Base-by-base conservation (phyloP, 2,329 filamentous ascomycete genomes). In the Knoxdaviesia proteae region DNA sequence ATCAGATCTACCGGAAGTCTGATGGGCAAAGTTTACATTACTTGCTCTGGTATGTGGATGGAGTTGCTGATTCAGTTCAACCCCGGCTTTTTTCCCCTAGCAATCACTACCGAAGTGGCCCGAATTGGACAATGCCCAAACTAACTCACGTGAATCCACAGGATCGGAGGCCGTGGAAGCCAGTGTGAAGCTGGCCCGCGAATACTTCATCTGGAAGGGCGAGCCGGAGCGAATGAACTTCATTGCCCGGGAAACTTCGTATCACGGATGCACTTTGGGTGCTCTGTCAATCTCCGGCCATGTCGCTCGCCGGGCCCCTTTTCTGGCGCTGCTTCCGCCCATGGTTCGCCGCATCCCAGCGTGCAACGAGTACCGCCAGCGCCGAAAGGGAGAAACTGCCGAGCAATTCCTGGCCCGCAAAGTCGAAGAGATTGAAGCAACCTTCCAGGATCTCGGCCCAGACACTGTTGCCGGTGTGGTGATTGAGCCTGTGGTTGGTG, bases 401-500 rank as follows among this genome's bases (percentile, higher is more conserved):
- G 61, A 61, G 1, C 61, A 67, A 1, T 86, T 83, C 45, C 70
- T 81, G 1, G 52, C 55, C 1, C 63, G 74, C 11, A 62, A 84
- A 7, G 70, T 71, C 0, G 55, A 65, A 4, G 78, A 86, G 52
- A 61, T 88, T 1, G 79, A 84, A 6, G 62, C 58, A 2, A 75
- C 81, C 48, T 83, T 87, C 47, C 61, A 68, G 45, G 58, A 65
- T 1, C 53, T 82, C 0, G 80, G 78, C 0, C 69, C 78, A 0
- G 64, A 74, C 0, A 79, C 63, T 0, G 76, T 86, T 1, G 78
- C 74, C 42, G 80, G 76, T 0, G 84, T 87, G 51, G 65, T 84
- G 30, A 75, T 77, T 1, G 81, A 87, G 55, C 76, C 80, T 0
- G 67, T 87, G 1, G 78, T 80, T 9, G 80, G 81, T 3, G 77